Percentiles rank a stretch among this genome's conserved stretches.
Conservation (phyloP, 2,329 filamentous ascomycete species). For the Fusarium tupiense region DNA sequence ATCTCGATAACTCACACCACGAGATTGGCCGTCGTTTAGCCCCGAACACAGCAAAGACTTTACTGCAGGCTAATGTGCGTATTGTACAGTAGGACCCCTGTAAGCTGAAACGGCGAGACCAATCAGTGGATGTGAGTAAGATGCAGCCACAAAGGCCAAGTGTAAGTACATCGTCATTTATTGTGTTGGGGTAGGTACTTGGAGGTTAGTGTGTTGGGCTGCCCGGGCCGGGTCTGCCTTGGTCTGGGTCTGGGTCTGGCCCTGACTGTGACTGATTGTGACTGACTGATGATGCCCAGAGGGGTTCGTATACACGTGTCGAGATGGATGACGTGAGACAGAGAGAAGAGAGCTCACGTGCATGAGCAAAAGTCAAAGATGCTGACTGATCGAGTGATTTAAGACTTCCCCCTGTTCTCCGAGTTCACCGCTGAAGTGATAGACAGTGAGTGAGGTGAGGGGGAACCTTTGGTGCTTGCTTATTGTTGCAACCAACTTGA, state of each 20-base stretch:
- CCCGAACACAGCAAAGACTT: neutral
- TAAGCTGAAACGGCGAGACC: conserved; percentile 15
- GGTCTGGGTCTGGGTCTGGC: neutral
- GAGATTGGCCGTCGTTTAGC: neutral
- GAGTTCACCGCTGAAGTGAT: neutral
- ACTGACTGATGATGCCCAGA: neutral
- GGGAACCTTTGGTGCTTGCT: conserved; percentile 5
- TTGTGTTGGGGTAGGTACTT: neutral
- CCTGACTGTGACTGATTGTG: neutral
- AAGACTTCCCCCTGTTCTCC: neutral
- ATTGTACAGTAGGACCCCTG: neutral
- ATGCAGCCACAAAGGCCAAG: conserved; percentile 10
- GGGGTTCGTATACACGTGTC: neutral
- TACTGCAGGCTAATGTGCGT: neutral
- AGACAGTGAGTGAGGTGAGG: neutral
- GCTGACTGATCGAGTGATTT: conserved; percentile 8
- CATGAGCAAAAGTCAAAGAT: neutral
- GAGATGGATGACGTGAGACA: conserved; percentile 15
- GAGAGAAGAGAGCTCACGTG: conserved; percentile 3
- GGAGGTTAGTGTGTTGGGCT: neutral
- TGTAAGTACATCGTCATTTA: neutral
- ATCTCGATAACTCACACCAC: neutral
- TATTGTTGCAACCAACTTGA: neutral
- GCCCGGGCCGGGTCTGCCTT: neutral
- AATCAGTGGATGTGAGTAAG: neutral